Evolutionary conservation across 2,329 filamentous ascomycete genomes (phyloP), one percentile per base, ranked within the genome.

Genomic region (Akanthomyces uredinophilus): DNA sequence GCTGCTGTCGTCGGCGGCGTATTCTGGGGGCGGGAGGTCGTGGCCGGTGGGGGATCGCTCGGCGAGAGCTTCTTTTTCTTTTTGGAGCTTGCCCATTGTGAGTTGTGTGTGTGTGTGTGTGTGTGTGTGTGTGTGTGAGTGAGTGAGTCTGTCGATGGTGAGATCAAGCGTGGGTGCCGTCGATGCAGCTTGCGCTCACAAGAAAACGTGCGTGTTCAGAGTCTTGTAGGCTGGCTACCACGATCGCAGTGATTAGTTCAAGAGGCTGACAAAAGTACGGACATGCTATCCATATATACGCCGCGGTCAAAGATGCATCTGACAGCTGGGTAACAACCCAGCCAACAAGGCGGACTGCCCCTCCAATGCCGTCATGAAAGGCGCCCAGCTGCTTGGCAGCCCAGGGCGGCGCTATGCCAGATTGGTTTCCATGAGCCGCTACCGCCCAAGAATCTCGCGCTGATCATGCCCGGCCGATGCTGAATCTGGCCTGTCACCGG

Each of bases 81-180:
- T 54, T 39, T 46, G n/a, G 10, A 60, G 58, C 50, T 53, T 60
- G 49, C 41, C 41, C 58, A 60, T 60, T n/a, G 27, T 60, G 58
- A 16, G 18, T 6, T 39, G 43, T 29, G 46, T 50, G 22, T 49
- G 39, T 43, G 37, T 2, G 39, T 27, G 29, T 43, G 52, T 18
- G 37, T 56, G 22, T 24, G 24, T n/a, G 3, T 20, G 20, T 27
- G 24, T 35, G 7, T 18, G 41, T 20, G 7, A 27, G 11, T 3
- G 22, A 56, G 11, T 18, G 16, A 22, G 8, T 14, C n/a, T 35
- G n/a, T 47, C 11, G 6, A 2, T 57, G 27, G 16, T 32, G 22
- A 4, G 5, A 32, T n/a, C n/a, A 32, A 32, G 29, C 8, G 29
- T 32, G 5, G 5, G 29, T 32, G 8, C 5, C 29, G 6, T 35